Evolutionary conservation across 1,139 yeast species (phyloP).

Genomic region (Sugiyamaella sp.): DNA sequence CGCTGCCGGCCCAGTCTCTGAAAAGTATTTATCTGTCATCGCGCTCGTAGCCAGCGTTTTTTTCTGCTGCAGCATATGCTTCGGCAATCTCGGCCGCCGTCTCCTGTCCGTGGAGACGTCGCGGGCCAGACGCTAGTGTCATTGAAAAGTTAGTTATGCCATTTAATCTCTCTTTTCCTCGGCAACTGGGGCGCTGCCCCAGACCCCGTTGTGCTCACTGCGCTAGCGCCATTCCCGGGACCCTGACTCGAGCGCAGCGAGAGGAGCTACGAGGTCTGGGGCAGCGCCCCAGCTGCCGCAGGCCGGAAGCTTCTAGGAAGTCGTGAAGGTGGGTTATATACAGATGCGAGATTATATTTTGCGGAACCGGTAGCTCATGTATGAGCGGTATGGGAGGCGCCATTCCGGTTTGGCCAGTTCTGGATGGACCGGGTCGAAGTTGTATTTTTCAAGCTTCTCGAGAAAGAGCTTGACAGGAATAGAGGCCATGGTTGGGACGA

Average conservation of each 20-base stretch:
- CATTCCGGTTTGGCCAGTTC: conserved; percentile 62
- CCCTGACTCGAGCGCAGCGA: not conserved
- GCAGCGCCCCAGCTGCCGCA: conserved; percentile 9
- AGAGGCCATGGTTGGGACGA: conserved; percentile 65
- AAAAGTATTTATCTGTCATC: conserved; percentile 37
- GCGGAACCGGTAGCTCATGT: conserved; percentile 50
- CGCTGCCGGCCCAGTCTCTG: conserved; percentile 20
- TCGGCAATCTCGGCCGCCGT: conserved; percentile 73
- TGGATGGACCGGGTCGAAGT: conserved; percentile 62
- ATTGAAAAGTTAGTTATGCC: not conserved
- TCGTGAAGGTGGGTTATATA: too few species aligned
- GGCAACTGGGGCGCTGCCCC: not conserved
- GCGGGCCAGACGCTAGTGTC: conserved; percentile 36
- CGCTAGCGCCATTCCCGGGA: not conserved
- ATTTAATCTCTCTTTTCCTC: not conserved
- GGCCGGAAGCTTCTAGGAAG: not conserved
- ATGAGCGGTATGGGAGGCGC: conserved; percentile 72
- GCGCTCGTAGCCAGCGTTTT: conserved; percentile 63
- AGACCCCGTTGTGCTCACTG: not conserved
- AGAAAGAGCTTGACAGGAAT: conserved; percentile 68
- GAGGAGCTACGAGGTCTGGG: not conserved
- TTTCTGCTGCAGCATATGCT: conserved; percentile 68
- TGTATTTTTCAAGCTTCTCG: conserved; percentile 59
- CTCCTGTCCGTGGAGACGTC: conserved; percentile 32
- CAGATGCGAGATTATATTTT: conserved; percentile 6